phyloP scores from a whole-genome alignment of 225 moss, liverwort and hornwort species.

The Pseudisothecium myosuroides region DNA sequence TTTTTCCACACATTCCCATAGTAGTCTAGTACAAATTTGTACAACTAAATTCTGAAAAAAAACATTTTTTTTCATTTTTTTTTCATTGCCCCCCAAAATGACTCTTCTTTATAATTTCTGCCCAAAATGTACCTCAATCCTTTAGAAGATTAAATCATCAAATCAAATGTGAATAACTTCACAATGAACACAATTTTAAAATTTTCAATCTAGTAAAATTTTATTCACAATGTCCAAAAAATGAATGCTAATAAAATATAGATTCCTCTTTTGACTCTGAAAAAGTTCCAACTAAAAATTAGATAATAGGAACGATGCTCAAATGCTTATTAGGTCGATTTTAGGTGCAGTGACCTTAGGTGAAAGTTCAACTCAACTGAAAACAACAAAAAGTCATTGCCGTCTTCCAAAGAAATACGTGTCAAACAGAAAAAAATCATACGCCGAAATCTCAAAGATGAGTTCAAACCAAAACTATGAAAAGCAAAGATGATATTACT shows the following conservation, averaged over 20 bases:
- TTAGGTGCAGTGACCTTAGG: not conserved
- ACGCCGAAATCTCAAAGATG: not conserved
- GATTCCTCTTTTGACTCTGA: not conserved
- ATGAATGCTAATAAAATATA: not conserved
- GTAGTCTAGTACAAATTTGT: not conserved
- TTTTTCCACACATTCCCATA: not conserved
- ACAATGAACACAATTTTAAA: not conserved
- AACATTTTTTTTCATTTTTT: not conserved
- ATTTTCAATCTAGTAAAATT: not conserved
- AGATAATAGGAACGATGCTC: not conserved
- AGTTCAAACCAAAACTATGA: not conserved
- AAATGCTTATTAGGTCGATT: not conserved
- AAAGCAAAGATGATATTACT: not conserved
- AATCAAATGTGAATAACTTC: not conserved
- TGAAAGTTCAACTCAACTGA: not conserved
- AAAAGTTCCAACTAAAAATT: not conserved
- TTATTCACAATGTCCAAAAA: not conserved
- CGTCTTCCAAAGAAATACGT: not conserved
- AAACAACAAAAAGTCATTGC: not conserved
- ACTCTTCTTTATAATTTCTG: too few species aligned
- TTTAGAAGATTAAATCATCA: too few species aligned
- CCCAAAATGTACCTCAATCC: not conserved
- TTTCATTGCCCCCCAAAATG: accelerated
- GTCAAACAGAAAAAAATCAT: not conserved
- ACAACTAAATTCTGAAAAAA: not conserved